Base-by-base conservation (phyloP, 2,329 filamentous ascomycete genomes). In the Fusarium nygamai region DNA sequence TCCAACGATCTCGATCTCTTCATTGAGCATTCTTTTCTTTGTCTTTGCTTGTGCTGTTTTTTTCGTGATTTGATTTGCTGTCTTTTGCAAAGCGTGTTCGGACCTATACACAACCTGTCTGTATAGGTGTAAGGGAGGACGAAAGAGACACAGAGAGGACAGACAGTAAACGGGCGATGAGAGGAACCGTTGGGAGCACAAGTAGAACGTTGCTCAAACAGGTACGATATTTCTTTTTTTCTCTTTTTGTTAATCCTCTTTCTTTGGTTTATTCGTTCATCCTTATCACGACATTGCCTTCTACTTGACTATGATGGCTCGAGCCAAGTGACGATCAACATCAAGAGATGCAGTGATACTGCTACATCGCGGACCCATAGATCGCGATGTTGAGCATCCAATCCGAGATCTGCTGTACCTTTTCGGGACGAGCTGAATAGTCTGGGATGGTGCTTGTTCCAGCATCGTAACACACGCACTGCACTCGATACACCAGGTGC, bases 161-260 rank as follows among this genome's bases (percentile, higher is more conserved):
- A 48, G 47, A 53, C n/a, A 46, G 41, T 44, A 31, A 58, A 46
- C 24, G 47, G 61, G 59, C 47, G 48, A 75, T 75, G 69, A 65
- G 56, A 54, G 61, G 27, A 63, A 62, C 59, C 58, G 54, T 61
- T 61, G 61, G 54, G 61, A 61, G 60, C 54, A 71, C 72, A 69
- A 50, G 64, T n/a, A 70, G 34, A 61, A 63, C 68, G 51, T 72
- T 69, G 46, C 50, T 61, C 57, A 59, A 73, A 69, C 53, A 75
- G 72, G 72, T 75, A 71, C 34, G 63, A 50, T 14, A 29, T 60
- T 62, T 47, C 60, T 24, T 46, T 6, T 39, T 47, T 4, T 39
- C 12, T 34, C 31, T 48, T 36, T 44, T 27, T n/a, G 8, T 39
- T 13, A 8, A 22, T 22, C 20, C 12, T n/a, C 39, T 38, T n/a